Conservation (phyloP, 768 basidiomycete species). For the Postia placenta region DNA sequence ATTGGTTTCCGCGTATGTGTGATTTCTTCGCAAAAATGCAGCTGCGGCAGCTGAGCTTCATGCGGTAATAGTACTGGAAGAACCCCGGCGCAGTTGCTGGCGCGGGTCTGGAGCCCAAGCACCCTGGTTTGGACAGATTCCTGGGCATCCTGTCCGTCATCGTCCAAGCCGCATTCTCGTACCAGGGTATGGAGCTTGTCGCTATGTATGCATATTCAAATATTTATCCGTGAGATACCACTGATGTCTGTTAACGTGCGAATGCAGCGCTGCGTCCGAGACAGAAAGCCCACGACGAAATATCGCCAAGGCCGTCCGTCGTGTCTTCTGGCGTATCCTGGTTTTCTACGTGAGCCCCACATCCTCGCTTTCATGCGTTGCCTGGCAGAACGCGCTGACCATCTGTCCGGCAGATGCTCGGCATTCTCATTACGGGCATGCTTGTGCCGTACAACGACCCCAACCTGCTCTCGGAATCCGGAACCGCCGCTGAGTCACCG, state of each 20-base stretch:
- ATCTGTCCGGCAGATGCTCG: slow-evolving; percentile 43
- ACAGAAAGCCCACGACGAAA: slow-evolving; percentile 73
- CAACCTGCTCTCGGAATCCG: slow-evolving; percentile 40
- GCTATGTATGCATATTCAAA: slow-evolving; percentile 41
- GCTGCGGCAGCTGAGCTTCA: no score
- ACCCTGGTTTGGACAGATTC: slow-evolving; percentile 33
- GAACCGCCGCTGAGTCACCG: slow-evolving; percentile 73
- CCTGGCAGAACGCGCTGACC: no score
- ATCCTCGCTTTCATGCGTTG: no score
- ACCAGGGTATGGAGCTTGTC: slow-evolving; percentile 72
- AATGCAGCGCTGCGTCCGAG: slow-evolving; percentile 62
- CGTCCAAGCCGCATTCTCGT: slow-evolving; percentile 64
- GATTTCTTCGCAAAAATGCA: no score
- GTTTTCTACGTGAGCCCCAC: slow-evolving; percentile 59
- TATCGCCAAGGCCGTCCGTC: slow-evolving; percentile 67
- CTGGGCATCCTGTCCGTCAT: slow-evolving; percentile 36
- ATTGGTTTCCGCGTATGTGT: slow-evolving; percentile 57
- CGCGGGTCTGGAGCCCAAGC: slow-evolving; percentile 25
- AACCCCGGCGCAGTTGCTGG: slow-evolving; percentile 54
- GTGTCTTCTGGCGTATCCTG: slow-evolving; percentile 77
- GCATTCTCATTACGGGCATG: slow-evolving; percentile 72
- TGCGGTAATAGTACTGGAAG: slow-evolving; percentile 57
- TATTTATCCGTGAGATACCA: slow-evolving; percentile 11
- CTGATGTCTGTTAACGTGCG: not conserved
- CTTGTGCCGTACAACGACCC: slow-evolving; percentile 66